phyloP scores from a whole-genome alignment of 2,329 filamentous ascomycete species.

The Sporothrix pseudoabietina region DNA sequence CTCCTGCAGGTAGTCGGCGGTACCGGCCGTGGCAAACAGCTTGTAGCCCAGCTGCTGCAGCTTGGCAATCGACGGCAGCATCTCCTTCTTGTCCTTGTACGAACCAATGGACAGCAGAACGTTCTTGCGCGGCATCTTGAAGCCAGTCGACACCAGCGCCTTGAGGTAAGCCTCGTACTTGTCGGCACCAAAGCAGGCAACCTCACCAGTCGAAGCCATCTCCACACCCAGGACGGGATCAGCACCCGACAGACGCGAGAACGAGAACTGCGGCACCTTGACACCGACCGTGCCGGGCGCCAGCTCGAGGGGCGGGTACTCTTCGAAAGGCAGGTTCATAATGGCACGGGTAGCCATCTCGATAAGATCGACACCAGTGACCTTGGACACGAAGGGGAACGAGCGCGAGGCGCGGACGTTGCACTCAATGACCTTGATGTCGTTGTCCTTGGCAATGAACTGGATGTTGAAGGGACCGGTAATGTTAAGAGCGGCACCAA shows the following conservation, averaged over 20 bases:
- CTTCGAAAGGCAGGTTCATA: constrained; percentile 76
- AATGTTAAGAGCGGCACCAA: constrained; percentile 89
- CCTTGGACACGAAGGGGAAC: constrained; percentile 97
- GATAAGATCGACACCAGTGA: constrained; percentile 96
- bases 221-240: constrained; percentile 97
- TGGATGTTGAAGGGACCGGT: constrained; percentile 99
- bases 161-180: constrained; percentile 99
- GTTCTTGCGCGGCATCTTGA: constrained; percentile 94
- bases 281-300: constrained; percentile 85
- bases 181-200: constrained; percentile 91
- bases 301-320: constrained; percentile 77
- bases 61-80: constrained; percentile 89
- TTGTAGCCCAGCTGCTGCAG: constrained; percentile 91
- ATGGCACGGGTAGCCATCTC: constrained; percentile 99
- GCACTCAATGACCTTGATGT: constrained; percentile 99
- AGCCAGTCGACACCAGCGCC: constrained; percentile 91
- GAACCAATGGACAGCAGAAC: constrained; percentile 93
- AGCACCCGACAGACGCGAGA: constrained; percentile 92
- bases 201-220: constrained; percentile 98
- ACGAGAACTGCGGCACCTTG: constrained; percentile 98
- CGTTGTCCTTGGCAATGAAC: constrained; percentile 99
- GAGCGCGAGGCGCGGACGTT: constrained; percentile 95
- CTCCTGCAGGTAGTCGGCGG: constrained; percentile 93
- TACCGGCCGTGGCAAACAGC: constrained; percentile 93
- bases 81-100: constrained; percentile 97